Evolutionary conservation across 73 alveolate genomes (phyloP).

Genomic region (Symbiodinium pilosum): DNA sequence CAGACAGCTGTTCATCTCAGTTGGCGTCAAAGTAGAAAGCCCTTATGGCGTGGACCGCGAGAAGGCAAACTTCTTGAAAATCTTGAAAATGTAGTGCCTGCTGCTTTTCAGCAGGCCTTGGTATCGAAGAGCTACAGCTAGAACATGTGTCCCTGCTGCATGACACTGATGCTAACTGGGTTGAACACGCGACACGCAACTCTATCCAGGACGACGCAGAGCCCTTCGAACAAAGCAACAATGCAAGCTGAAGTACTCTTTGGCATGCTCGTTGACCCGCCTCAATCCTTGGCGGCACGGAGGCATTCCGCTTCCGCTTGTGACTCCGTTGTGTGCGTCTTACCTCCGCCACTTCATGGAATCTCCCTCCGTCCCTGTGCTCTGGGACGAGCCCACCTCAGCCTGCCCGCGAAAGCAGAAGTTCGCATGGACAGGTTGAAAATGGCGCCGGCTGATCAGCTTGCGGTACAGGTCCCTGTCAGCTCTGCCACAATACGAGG

Average conservation of each 20-base stretch:
- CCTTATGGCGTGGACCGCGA: not conserved
- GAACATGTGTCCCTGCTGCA: not conserved
- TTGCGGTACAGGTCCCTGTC: constrained; percentile 60
- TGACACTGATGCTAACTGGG: not conserved
- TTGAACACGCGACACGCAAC: not conserved
- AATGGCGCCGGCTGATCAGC: constrained; percentile 37
- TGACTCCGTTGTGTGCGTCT: not conserved
- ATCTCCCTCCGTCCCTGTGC: not conserved
- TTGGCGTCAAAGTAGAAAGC: too few relatives aligned
- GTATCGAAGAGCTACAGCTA: too few relatives aligned
- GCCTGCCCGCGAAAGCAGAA: constrained; percentile 82
- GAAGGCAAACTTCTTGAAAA: constrained; percentile 81
- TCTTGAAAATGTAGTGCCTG: constrained; percentile 49
- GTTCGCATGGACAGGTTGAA: not conserved
- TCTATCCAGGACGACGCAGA: not conserved
- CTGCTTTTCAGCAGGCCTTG: not conserved
- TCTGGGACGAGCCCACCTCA: constrained; percentile 8
- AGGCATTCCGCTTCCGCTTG: constrained; percentile 1
- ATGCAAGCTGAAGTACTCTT: not conserved
- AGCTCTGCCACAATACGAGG: not conserved
- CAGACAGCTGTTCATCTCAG: not conserved
- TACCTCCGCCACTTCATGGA: not conserved
- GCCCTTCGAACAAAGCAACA: not conserved
- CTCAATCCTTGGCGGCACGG: not conserved
- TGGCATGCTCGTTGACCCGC: not conserved